These are phyloP conservation scores for Linnemannia elongata DNA, from an alignment of 192 early-diverging fungal species.

Conservation along the genomic window DNA sequence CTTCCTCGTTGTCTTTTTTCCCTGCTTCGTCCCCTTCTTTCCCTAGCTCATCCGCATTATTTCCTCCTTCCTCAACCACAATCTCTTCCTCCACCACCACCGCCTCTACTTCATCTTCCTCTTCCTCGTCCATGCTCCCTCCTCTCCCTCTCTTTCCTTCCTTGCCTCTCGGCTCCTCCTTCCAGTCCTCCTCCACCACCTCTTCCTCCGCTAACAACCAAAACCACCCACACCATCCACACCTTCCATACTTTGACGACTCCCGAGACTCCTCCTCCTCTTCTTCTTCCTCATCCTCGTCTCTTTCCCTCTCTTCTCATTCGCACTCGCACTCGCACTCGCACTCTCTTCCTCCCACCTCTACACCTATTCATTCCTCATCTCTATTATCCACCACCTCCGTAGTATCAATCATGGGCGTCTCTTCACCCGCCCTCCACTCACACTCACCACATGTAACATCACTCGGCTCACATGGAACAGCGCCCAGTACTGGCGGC, in stretches of 20 bases:
- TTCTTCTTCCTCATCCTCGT: neutral
- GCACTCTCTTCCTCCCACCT: neutral
- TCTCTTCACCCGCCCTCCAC: neutral
- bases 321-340: neutral
- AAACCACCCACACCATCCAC: slow-evolving; percentile 8
- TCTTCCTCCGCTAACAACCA: neutral
- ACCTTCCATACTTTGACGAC: neutral
- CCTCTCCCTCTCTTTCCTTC: slow-evolving; percentile 10
- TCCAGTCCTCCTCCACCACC: neutral
- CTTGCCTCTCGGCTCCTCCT: slow-evolving; percentile 11
- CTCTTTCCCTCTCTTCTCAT: neutral
- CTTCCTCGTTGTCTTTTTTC: neutral
- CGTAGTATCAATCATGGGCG: neutral
- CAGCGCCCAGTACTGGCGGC: neutral
- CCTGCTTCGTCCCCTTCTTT: neutral
- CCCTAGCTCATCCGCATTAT: neutral
- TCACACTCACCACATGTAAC: neutral
- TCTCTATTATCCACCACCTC: neutral
- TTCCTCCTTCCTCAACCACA: neutral
- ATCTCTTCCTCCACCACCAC: neutral
- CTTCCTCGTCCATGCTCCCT: slow-evolving; percentile 3
- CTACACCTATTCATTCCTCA: neutral
- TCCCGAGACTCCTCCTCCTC: neutral
- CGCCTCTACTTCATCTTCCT: neutral
- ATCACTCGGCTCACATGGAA: neutral